These are phyloP conservation scores for Jasminum sambac DNA, from an alignment of 257 asterid species.

Conservation along the genomic window DNA sequence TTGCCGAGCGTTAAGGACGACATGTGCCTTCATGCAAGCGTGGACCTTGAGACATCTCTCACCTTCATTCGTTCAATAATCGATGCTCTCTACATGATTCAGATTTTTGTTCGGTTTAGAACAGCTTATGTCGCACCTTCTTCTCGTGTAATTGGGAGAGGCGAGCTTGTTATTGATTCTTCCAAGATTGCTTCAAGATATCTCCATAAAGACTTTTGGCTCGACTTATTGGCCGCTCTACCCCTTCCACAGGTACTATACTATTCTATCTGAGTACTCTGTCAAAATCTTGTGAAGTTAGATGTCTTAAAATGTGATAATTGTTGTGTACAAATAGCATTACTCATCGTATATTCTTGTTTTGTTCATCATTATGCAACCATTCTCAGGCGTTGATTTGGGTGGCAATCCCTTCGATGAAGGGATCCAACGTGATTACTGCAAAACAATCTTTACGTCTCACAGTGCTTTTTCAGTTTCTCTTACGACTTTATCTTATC, in stretches of 20 bases:
- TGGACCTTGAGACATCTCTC: slow-evolving; percentile 46
- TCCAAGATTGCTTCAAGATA: slow-evolving; percentile 57
- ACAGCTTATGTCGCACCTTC: slow-evolving; percentile 73
- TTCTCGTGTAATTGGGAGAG: slow-evolving; percentile 71
- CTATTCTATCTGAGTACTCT: background rate
- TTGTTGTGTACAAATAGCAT: too few relatives aligned
- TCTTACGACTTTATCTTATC: slow-evolving; percentile 47
- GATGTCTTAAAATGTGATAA: too few relatives aligned
- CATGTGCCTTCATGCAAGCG: slow-evolving; percentile 52
- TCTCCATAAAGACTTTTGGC: slow-evolving; percentile 48
- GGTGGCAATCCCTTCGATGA: slow-evolving; percentile 52
- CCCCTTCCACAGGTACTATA: slow-evolving; percentile 76
- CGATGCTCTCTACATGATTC: slow-evolving; percentile 49
- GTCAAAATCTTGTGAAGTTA: too few relatives aligned
- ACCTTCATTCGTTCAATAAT: slow-evolving; percentile 46
- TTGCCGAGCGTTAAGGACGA: slow-evolving; percentile 47
- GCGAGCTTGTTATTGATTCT: slow-evolving; percentile 66
- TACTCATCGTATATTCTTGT: too few relatives aligned
- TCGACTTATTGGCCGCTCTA: slow-evolving; percentile 55
- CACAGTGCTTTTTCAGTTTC: slow-evolving; percentile 52
- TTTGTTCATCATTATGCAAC: background rate
- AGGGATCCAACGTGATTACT: slow-evolving; percentile 50
- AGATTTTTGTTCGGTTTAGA: slow-evolving; percentile 51
- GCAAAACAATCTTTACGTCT: slow-evolving; percentile 54
- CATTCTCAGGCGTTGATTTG: slow-evolving; percentile 54